A percentile compares a stretch with the other conserved stretches of the same genome.
These are phyloP conservation scores for Rhododendron williamsianum DNA, from an alignment of 148 eudicot species.

Conservation along the genomic window DNA sequence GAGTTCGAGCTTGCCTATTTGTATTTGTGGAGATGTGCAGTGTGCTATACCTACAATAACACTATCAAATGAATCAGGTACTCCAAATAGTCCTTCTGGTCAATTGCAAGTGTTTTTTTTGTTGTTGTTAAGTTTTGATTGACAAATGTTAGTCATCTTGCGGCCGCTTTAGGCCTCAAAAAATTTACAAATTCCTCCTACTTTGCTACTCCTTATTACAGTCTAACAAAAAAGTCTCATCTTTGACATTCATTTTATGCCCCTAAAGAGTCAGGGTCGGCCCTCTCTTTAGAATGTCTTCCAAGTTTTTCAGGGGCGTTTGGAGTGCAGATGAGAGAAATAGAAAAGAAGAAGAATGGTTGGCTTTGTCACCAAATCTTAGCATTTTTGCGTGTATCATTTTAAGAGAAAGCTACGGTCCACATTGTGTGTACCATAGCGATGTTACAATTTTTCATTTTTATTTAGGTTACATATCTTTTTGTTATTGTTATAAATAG, in stretches of 20 bases:
- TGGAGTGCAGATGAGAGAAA: background rate
- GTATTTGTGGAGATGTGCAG: slow-evolving; percentile 27
- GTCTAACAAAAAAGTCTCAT: background rate
- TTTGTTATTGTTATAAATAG: too few species aligned
- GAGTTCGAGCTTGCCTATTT: slow-evolving; percentile 11
- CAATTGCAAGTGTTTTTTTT: background rate
- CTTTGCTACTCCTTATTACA: background rate
- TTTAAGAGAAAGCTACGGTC: too few species aligned
- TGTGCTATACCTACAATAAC: slow-evolving; percentile 5
- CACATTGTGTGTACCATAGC: too few species aligned
- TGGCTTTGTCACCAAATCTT: too few species aligned
- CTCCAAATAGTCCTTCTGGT: background rate
- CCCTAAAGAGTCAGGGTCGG: background rate
- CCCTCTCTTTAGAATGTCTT: background rate
- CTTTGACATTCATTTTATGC: too few species aligned
- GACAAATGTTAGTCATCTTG: background rate
- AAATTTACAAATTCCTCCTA: too few species aligned
- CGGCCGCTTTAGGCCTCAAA: background rate
- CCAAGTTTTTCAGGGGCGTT: background rate
- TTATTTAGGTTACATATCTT: too few species aligned
- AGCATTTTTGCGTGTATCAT: too few species aligned
- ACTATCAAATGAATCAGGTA: background rate
- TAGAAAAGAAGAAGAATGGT: background rate
- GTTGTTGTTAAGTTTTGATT: background rate
- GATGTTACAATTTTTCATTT: too few species aligned